phyloP scores from a whole-genome alignment of 345 rosid genomes.

The Rhizophora mangle region DNA sequence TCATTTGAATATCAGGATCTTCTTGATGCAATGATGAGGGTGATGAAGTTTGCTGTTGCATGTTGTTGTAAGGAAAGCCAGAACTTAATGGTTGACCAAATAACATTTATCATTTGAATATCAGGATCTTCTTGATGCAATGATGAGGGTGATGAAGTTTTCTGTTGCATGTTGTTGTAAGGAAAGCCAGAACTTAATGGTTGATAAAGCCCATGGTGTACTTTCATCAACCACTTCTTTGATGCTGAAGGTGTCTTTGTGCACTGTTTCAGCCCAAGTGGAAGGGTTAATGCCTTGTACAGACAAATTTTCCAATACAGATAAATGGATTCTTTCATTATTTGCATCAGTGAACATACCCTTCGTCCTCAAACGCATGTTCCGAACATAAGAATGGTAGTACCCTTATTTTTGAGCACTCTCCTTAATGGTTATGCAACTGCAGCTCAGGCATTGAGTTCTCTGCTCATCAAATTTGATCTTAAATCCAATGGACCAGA shows the following conservation, averaged over 20 bases:
- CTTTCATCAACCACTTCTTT: constrained; percentile 48
- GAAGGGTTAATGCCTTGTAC: constrained; percentile 33
- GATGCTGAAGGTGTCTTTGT: constrained; percentile 39
- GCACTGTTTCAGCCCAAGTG: constrained; percentile 28
- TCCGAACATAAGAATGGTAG: constrained; percentile 54
- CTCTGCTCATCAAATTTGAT: constrained; percentile 70
- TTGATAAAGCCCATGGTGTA: constrained; percentile 55
- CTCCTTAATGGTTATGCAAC: constrained; percentile 55
- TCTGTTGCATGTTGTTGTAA: constrained; percentile 61
- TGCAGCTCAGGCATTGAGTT: constrained; percentile 86
- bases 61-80: constrained; percentile 64
- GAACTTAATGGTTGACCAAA: constrained; percentile 45
- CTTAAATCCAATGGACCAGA: constrained; percentile 31
- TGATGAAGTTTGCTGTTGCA: constrained; percentile 67
- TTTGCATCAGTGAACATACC: constrained; percentile 70
- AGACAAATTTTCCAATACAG: constrained; percentile 43
- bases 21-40: constrained; percentile 60
- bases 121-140: constrained; percentile 69
- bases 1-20: constrained; percentile 46
- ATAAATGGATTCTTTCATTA: constrained; percentile 64
- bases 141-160: constrained; percentile 58
- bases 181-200: constrained; percentile 59
- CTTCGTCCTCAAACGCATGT: constrained; percentile 50
- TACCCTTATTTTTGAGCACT: constrained; percentile 41
- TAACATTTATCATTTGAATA: constrained; percentile 15